These are phyloP conservation scores for Fraxinus greggii DNA, from an alignment of 305 asterid genomes.

Conservation along the genomic window DNA sequence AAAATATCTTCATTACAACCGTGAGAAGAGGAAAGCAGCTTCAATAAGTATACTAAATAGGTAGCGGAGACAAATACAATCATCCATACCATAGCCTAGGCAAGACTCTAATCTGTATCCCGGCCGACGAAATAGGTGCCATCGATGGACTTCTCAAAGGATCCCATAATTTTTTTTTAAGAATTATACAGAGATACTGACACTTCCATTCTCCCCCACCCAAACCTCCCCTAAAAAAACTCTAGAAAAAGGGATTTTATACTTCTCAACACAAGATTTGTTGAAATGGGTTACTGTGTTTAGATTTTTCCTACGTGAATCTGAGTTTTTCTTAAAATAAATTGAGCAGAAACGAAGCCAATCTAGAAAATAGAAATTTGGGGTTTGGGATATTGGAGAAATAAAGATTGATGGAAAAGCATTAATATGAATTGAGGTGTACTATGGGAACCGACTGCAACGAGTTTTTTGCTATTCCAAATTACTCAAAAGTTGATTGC, in stretches of 20 bases:
- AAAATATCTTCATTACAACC: slow-evolving; percentile 48
- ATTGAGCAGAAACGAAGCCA: background rate
- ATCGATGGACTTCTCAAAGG: slow-evolving; percentile 46
- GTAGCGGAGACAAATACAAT: slow-evolving; percentile 61
- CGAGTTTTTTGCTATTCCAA: too few species aligned
- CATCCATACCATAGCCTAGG: slow-evolving; percentile 66
- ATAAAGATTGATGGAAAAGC: background rate
- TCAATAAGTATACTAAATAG: slow-evolving; percentile 63
- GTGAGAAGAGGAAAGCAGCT: slow-evolving; percentile 55
- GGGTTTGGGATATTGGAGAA: background rate
- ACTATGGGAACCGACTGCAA: too few species aligned
- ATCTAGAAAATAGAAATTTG: background rate
- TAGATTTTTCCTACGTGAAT: background rate
- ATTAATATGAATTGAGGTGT: too few species aligned
- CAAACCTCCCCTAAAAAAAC: background rate
- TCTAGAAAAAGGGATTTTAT: background rate
- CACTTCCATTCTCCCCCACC: slow-evolving; percentile 41
- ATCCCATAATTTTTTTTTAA: slow-evolving; percentile 71
- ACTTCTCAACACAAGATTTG: background rate
- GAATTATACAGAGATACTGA: slow-evolving; percentile 45
- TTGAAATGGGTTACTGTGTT: background rate
- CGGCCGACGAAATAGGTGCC: slow-evolving; percentile 26
- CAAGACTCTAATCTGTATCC: slow-evolving; percentile 38
- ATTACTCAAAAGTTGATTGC: too few species aligned
- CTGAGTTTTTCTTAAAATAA: background rate